phyloP scores from a whole-genome alignment of 805 yeast genomes.

The Ogataea salicorniae region DNA sequence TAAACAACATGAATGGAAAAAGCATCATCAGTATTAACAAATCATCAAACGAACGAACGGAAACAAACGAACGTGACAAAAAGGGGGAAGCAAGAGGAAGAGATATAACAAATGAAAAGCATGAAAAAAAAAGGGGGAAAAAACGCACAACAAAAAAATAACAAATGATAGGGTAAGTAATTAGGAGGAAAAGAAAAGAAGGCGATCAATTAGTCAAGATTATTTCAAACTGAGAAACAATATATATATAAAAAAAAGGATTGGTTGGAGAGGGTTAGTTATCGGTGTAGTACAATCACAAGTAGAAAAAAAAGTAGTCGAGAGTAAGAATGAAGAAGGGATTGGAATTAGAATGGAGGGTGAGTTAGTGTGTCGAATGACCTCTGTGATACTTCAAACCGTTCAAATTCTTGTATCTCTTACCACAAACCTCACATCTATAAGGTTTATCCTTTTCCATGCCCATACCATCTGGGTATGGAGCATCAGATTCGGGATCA shows the following conservation, averaged over 20 bases:
- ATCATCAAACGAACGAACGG: too few species aligned
- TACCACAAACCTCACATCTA: constrained; percentile 97
- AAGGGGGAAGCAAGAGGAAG: neutral
- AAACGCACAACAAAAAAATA: neutral
- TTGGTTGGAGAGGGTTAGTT: too few species aligned
- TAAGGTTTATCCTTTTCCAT: constrained; percentile 98
- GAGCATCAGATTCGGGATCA: constrained; percentile 85
- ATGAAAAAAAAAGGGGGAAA: neutral
- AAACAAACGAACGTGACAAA: too few species aligned
- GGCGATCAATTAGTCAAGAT: neutral
- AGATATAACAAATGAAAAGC: too few species aligned
- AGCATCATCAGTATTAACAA: too few species aligned
- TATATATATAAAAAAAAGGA: too few species aligned
- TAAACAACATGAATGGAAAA: too few species aligned
- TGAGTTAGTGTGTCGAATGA: constrained; percentile 81
- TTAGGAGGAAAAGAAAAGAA: neutral
- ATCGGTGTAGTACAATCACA: neutral
- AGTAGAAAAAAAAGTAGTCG: neutral
- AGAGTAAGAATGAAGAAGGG: neutral
- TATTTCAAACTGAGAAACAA: too few species aligned
- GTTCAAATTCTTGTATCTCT: constrained; percentile 90
- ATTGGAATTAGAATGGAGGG: neutral
- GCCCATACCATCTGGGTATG: constrained; percentile 89
- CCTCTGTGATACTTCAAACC: constrained; percentile 97
- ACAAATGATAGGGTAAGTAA: neutral